These are phyloP conservation scores for Rheum nobile DNA, from an alignment of 148 eudicot species.

Conservation along the genomic window DNA sequence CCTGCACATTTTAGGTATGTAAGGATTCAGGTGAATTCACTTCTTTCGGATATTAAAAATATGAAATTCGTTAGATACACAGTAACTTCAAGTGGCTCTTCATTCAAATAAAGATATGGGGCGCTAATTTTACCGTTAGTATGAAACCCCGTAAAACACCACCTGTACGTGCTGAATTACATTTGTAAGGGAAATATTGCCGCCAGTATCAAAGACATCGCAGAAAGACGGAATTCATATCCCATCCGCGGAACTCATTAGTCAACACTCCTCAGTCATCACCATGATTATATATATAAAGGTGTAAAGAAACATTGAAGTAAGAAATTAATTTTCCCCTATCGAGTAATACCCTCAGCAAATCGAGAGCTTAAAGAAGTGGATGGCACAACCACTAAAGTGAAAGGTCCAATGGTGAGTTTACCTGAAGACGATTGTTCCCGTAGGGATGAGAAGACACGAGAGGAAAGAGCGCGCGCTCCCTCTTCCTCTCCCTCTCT, in stretches of 20 bases:
- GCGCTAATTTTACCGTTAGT: background rate
- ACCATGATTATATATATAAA: background rate
- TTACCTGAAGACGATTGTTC: background rate
- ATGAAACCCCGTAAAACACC: background rate
- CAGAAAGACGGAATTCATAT: too few relatives aligned
- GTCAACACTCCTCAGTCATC: background rate
- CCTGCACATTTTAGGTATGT: conserved; percentile 20
- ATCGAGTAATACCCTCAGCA: background rate
- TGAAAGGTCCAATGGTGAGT: background rate
- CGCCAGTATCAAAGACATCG: background rate
- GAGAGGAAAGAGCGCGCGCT: background rate
- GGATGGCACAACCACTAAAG: background rate
- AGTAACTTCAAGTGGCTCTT: background rate
- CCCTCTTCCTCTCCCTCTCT: background rate
- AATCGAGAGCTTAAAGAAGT: background rate
- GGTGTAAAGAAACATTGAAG: background rate
- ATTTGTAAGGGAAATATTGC: too few relatives aligned
- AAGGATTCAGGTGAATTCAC: conserved; percentile 21
- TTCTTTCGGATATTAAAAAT: background rate
- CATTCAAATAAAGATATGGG: background rate
- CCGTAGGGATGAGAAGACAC: background rate
- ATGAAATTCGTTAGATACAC: background rate
- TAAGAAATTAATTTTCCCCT: background rate
- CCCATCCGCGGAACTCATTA: background rate
- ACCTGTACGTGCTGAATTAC: too few relatives aligned